Percentiles rank a stretch among this genome's conserved stretches.
phyloP scores from a whole-genome alignment of 805 yeast genomes.

The Cyberlindnera petersonii region DNA sequence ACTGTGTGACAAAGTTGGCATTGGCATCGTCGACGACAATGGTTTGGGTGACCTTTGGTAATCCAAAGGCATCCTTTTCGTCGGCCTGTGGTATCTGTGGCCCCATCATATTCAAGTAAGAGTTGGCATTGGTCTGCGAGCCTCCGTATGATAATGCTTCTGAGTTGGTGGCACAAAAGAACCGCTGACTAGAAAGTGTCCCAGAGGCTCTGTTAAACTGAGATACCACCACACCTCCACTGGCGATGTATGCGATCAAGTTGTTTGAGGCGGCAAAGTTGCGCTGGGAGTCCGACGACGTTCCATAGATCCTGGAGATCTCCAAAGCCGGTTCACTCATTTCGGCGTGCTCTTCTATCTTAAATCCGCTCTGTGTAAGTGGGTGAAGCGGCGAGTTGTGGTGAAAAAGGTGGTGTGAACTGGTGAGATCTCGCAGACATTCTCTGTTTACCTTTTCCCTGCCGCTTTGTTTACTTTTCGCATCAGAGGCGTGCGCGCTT shows the following conservation, averaged over 20 bases:
- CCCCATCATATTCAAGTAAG: constrained; percentile 15
- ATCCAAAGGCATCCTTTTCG: constrained; percentile 17
- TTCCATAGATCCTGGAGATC: constrained; percentile 39
- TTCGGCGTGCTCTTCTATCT: neutral
- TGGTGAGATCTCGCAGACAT: no score
- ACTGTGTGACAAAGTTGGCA: constrained; percentile 7
- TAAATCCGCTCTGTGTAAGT: neutral
- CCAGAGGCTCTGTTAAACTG: constrained; percentile 26
- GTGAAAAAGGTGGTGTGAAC: no score
- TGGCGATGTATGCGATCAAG: constrained; percentile 49
- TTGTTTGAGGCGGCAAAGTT: constrained; percentile 39
- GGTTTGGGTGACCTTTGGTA: constrained; percentile 17
- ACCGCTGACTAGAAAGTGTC: constrained; percentile 36
- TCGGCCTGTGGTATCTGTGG: constrained; percentile 9
- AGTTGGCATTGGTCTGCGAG: constrained; percentile 13
- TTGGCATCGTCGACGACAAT: constrained; percentile 11
- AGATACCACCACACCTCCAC: constrained; percentile 57
- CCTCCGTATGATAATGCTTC: neutral
- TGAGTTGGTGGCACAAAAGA: constrained; percentile 44
- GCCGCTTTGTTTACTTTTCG: constrained; percentile 15
- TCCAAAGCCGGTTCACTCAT: constrained; percentile 10
- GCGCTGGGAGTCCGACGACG: constrained; percentile 41
- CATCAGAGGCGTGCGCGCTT: neutral
- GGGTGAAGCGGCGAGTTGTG: no score
- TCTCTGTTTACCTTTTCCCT: constrained; percentile 5